A percentile compares a stretch with the other conserved stretches of the same genome.
These are phyloP conservation scores for Gossypium lobatum DNA, from an alignment of 441 rosid genomes.

Conservation along the genomic window DNA sequence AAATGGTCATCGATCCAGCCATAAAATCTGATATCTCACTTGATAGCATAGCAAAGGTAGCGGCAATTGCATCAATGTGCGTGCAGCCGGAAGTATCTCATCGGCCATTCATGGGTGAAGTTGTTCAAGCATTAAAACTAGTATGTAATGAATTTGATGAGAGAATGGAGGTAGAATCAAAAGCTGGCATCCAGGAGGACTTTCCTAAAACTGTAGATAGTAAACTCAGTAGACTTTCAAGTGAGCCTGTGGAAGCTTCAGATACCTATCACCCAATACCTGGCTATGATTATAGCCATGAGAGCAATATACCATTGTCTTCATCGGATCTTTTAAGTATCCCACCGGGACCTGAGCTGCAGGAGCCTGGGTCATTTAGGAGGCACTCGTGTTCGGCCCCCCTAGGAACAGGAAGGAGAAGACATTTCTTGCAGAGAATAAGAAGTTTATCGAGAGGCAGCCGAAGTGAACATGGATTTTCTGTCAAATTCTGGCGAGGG, in stretches of 20 bases:
- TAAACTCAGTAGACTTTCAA: constrained; percentile 20
- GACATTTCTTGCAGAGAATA: constrained; percentile 46
- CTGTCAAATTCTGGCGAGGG: constrained; percentile 30
- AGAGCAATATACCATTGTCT: constrained; percentile 23
- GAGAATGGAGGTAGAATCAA: constrained; percentile 28
- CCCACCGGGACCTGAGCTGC: constrained; percentile 25
- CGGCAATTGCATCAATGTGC: constrained; percentile 79
- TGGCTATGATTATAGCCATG: constrained; percentile 16
- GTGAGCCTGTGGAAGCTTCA: constrained; percentile 23
- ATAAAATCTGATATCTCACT: constrained; percentile 34
- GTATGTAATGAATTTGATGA: constrained; percentile 54
- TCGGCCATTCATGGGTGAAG: constrained; percentile 83
- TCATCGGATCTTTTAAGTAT: constrained; percentile 31
- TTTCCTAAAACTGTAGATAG: constrained; percentile 28
- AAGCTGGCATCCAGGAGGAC: constrained; percentile 28
- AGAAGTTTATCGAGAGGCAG: constrained; percentile 48
- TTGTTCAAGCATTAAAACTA: constrained; percentile 72
- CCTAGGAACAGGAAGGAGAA: constrained; percentile 32
- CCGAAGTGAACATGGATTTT: constrained; percentile 43
- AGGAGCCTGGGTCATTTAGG: constrained; percentile 33
- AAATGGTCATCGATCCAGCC: constrained; percentile 36
- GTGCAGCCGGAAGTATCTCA: constrained; percentile 77
- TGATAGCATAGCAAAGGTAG: constrained; percentile 52
- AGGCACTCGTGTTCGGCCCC: constrained; percentile 50
- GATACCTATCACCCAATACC: constrained; percentile 17